phyloP scores from a whole-genome alignment of 768 basidiomycete genomes.

The Clavaria fumosa region DNA sequence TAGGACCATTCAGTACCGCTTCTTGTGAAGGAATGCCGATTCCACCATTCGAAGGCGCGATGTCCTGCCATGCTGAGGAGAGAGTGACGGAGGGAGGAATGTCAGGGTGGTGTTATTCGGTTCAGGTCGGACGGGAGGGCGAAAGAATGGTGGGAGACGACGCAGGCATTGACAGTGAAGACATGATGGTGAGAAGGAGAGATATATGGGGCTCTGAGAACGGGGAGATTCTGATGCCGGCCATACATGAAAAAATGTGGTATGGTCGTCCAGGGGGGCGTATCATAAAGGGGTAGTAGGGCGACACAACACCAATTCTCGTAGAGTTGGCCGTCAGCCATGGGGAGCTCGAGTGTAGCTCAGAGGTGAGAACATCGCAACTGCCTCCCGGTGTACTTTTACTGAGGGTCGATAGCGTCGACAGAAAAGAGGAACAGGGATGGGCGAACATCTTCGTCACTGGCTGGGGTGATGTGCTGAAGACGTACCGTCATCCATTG shows the following conservation, averaged over 20 bases:
- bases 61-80: conserved; percentile 67
- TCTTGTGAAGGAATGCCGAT: conserved; percentile 61
- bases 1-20: conserved; percentile 22
- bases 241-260: neutral
- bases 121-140: conserved; percentile 6
- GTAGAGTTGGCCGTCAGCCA: conserved; percentile 30
- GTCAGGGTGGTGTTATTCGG: conserved; percentile 7
- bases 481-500: conserved; percentile 64
- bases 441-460: conserved; percentile 38
- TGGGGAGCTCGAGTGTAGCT: no score
- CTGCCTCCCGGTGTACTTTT: no score
- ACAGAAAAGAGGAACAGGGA: conserved; percentile 24
- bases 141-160: conserved; percentile 3
- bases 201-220: neutral
- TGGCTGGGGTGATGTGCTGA: conserved; percentile 48
- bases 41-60: conserved; percentile 46
- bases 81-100: conserved; percentile 11
- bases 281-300: no score
- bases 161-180: neutral
- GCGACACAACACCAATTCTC: neutral
- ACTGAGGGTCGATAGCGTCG: conserved; percentile 4
- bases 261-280: no score
- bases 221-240: neutral
- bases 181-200: neutral
- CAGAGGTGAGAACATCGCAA: no score